Evolutionary conservation across 73 alveolate species (phyloP), one percentile per base, ranked within the genome.

Genomic region (Stentor coeruleus): DNA sequence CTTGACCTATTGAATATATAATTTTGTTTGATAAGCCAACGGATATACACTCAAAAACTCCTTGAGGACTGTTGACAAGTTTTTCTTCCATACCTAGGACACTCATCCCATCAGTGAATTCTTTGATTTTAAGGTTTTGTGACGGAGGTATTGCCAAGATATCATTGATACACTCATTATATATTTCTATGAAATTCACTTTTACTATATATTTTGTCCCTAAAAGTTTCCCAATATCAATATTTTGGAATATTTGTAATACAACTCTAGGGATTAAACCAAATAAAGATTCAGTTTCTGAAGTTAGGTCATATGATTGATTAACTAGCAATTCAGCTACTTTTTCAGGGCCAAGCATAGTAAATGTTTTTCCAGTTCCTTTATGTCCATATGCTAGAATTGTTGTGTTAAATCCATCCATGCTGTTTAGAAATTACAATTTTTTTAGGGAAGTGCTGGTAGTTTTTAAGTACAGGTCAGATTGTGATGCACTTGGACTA

Each of bases 151-250:
- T 86, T 3, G 93, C 88, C 75, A 94, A 82, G 41, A 88, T 80
- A 89, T 94, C 97, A 81, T 93, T 93, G 39, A 89, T 92, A 84
- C 84, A 84, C 82, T 96, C 97, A 87, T 94, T 94, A 88, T 96
- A 94, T 41, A 96, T 93, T 86, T 96, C 98, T 6, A 93, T 89
- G 81, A 92, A 94, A 35, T 92, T 87, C 41, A 77, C 91, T 77
- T 82, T 85, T 79, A 40, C 91, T 74, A 81, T 88, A 79, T 28
- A 89, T 58, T 90, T 85, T 36, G 90, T 60, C 57, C 86, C 88
- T 80, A 90, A 88, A 59, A 74, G 90, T 30, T 87, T 83, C 77
- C 77, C 96, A 89, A 82, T 73, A 82, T 96, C 91, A 35, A 96
- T 88, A 77, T 77, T 88, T 3, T 94, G 90, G 89, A 94, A 96